Evolutionary conservation across 306 rosid genomes (phyloP), one percentile per base, ranked within the genome.

Genomic region (Cyclanthera cordifolia): DNA sequence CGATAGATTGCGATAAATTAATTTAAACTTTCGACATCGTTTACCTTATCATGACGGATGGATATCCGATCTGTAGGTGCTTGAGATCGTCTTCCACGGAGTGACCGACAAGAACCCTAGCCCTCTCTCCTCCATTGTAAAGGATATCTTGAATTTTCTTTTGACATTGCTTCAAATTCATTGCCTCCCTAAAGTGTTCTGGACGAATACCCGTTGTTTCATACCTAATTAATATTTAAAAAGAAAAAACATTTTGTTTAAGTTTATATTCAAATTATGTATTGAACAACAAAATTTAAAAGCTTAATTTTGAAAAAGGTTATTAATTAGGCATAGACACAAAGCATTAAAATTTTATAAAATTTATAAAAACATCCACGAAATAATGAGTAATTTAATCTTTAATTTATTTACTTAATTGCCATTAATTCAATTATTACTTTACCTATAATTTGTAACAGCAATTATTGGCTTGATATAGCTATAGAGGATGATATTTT

Each of bases 51-150:
- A 83, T 90, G 56, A 49, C 19, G 14, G 85, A 47, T 53, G 89
- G 83, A 41, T 90, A 88, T 71, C 86, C 95, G 20, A 90, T 45
- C 76, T 90, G 99, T 69, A 94, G 61, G 30, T 81, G 69, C n/a
- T 89, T 89, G 45, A 94, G 91, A 57, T 94, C 97, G 72, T 85
- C 96, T 74, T 86, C 92, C 45, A 90, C 78, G 47, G 89, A 87
- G 75, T 94, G 92, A 32, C 97, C 97, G 13, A 94, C 97, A 58
- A 94, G 96, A 81, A 77, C 73, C 84, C 90, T 90, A 21, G 92
- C 96, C 72, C 52, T 86, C 53, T 88, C 99, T 0, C 84, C 79
- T 14, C 99, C 97, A 53, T 86, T 88, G 87, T 89, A 85, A 49
- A 94, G 87, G 52, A 90, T 86, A 25, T 94, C 99, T 71, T 90